Conservation (phyloP, 306 rosid genomes). For the Vigna trinervia region DNA sequence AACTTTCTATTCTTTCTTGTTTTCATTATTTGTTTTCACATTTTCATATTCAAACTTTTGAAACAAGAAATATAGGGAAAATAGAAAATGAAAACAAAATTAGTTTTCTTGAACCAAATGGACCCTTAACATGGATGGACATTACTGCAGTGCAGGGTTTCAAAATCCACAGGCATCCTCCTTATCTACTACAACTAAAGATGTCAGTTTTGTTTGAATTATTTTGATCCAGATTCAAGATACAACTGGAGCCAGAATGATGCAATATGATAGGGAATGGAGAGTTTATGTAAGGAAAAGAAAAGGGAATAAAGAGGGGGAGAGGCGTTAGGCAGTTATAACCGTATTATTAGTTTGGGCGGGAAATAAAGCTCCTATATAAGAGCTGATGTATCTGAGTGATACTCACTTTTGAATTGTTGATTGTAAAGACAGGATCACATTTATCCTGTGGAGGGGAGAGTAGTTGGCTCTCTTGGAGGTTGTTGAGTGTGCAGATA, state of each 20-base stretch:
- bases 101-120: not conserved
- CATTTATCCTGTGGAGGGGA: too few species aligned
- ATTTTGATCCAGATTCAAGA: slow-evolving; percentile 19
- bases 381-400: too few species aligned
- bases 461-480: too few species aligned
- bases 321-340: too few species aligned
- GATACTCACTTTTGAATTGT: too few species aligned
- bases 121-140: not conserved
- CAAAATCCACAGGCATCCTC: not conserved
- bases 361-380: too few species aligned
- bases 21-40: not conserved
- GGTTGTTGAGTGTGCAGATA: too few species aligned
- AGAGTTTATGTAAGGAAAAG: too few species aligned
- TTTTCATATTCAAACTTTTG: not conserved
- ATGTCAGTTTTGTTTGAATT: slow-evolving; percentile 8
- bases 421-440: too few species aligned
- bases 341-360: too few species aligned
- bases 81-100: not conserved
- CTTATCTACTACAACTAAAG: not conserved
- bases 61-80: not conserved
- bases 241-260: not conserved
- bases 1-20: not conserved
- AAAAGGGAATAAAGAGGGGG: too few species aligned
- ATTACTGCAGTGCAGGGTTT: not conserved
- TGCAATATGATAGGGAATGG: too few species aligned